Evolutionary conservation across 2,329 filamentous ascomycete genomes (phyloP).

Genomic region (Cercospora beticola): DNA sequence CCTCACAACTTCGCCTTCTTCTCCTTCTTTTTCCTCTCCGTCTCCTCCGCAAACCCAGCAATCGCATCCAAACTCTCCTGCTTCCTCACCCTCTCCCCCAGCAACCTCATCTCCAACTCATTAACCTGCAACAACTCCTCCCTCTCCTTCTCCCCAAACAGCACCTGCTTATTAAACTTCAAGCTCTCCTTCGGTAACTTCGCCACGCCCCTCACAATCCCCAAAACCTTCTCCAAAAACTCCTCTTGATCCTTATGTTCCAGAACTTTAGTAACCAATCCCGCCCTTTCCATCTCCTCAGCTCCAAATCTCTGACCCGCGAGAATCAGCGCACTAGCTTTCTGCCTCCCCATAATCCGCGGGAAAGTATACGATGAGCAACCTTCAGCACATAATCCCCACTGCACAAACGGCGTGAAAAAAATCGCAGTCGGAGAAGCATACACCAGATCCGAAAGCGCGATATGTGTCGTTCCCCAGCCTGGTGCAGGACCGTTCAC

Average conservation of each 20-base stretch:
- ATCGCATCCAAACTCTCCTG: conserved; percentile 27
- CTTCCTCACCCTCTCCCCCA: conserved; percentile 22
- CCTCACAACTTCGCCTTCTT: conserved; percentile 18
- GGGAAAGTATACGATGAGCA: conserved; percentile 25
- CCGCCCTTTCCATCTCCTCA: conserved; percentile 22
- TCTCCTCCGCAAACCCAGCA: conserved; percentile 24
- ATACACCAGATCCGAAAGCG: conserved; percentile 29
- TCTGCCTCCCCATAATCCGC: conserved; percentile 27
- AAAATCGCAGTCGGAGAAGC: conserved; percentile 25
- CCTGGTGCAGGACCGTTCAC: conserved; percentile 29
- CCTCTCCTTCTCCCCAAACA: conserved; percentile 25
- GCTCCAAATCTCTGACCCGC: conserved; percentile 24
- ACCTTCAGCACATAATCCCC: conserved; percentile 29
- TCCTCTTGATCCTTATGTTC: conserved; percentile 19
- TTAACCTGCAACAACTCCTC: conserved; percentile 26
- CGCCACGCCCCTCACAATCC: conserved; percentile 24
- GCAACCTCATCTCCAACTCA: conserved; percentile 21
- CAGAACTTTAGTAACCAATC: conserved; percentile 26
- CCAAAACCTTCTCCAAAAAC: conserved; percentile 25
- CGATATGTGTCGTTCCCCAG: conserved; percentile 19
- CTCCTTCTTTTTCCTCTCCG: conserved; percentile 28
- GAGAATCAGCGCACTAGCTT: conserved; percentile 26
- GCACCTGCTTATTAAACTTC: conserved; percentile 17
- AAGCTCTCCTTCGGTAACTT: conserved; percentile 24
- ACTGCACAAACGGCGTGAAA: conserved; percentile 32